These are phyloP conservation scores for Metarhizium guizhouense DNA, from an alignment of 2,329 filamentous ascomycete species.

Conservation along the genomic window DNA sequence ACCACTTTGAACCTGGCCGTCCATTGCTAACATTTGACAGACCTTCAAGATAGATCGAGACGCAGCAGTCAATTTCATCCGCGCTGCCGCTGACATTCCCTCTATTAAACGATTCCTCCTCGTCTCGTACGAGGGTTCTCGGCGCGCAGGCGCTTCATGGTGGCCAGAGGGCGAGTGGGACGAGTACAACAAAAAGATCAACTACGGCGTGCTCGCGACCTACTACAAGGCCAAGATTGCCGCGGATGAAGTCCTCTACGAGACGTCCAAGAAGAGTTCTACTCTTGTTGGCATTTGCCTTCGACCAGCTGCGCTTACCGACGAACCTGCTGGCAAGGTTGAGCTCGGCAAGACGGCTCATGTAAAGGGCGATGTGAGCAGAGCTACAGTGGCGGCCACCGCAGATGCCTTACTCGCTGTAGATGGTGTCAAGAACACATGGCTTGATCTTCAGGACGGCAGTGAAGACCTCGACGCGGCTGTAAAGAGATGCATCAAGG, in stretches of 20 bases:
- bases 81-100: slow-evolving; percentile 45
- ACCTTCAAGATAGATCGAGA: slow-evolving; percentile 54
- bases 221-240: slow-evolving; percentile 55
- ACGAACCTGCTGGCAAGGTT: slow-evolving; percentile 38
- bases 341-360: slow-evolving; percentile 36
- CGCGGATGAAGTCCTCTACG: slow-evolving; percentile 48
- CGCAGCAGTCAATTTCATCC: slow-evolving; percentile 54
- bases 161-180: slow-evolving; percentile 43
- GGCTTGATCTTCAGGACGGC: slow-evolving; percentile 48
- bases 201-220: slow-evolving; percentile 31
- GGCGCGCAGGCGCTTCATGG: slow-evolving; percentile 44
- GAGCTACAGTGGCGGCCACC: slow-evolving; percentile 51
- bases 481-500: slow-evolving; percentile 38
- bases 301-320: slow-evolving; percentile 41
- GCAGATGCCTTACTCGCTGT: slow-evolving; percentile 45
- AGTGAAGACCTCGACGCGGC: slow-evolving; percentile 37
- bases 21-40: slow-evolving; percentile 14
- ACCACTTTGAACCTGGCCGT: not conserved
- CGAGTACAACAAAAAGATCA: slow-evolving; percentile 31
- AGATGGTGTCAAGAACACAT: slow-evolving; percentile 36
- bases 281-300: slow-evolving; percentile 42
- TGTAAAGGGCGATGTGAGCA: slow-evolving; percentile 33
- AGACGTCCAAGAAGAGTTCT: slow-evolving; percentile 30
- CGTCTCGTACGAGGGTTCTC: slow-evolving; percentile 51
- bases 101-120: slow-evolving; percentile 54